Base-by-base conservation (phyloP, 2,329 filamentous ascomycete genomes). In the Pyricularia grisea region DNA sequence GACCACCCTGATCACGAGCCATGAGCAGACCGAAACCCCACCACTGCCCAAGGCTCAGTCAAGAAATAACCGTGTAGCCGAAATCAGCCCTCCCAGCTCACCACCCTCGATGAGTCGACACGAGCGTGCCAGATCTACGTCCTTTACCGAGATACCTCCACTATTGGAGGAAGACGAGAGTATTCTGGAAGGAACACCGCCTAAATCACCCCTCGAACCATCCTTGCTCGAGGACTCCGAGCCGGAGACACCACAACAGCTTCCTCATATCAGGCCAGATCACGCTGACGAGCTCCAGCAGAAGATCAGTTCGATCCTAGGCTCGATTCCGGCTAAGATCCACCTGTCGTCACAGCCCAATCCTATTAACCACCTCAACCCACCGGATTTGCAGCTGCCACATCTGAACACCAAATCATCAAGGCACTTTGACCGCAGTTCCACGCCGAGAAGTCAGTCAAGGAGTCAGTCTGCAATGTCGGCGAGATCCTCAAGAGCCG, bases 251-350 rank as follows among this genome's bases (percentile, higher is more conserved):
- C 60, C 50, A 68, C 63, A 10, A 60, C 33, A 61, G n/a, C 3
- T 80, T 75, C 69, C 78, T 80, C 0, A 74, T 74, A 74, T 72
- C 78, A 77, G 66, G 72, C 77, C 4, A 79, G 79, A 69, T 68
- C 80, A 84, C 0, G 88, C 90, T 71, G 89, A 92, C 72, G 87
- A 92, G 69, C 83, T 97, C 17, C 91, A 93, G 72, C 87, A 89
- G 71, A 92, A 94, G 76, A 94, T 97, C 66, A 91, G 87, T 74
- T 87, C 91, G 67, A 91, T 96, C 69, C 84, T 96, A 58, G 88
- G 88, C 70, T 90, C 85, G 25, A 92, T 96, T 71, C 92, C 93
- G 1, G 90, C 90, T 36, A 89, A 89, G 71, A 96, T 98, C 74
- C 89, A 88, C 67, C 83, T 97, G 61, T 88, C 88, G 1, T 83